Percentiles rank a stretch among this genome's conserved stretches.
Conservation (phyloP, 768 basidiomycete genomes). For the Ramaria sp. region DNA sequence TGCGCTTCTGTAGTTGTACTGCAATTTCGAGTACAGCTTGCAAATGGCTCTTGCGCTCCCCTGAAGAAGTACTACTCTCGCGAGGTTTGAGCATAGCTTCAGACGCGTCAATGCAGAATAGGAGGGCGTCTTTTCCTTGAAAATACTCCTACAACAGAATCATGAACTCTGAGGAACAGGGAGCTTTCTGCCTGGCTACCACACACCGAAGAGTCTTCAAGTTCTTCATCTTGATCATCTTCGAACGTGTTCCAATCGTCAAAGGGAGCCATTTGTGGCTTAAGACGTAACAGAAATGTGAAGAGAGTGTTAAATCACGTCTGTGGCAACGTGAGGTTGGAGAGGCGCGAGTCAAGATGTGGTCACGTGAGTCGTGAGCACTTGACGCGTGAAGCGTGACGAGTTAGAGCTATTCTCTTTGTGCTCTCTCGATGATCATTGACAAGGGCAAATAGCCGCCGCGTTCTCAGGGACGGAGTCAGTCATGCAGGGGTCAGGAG, state of each 20-base stretch:
- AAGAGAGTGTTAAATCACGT: neutral
- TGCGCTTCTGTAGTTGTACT: slow-evolving; percentile 80
- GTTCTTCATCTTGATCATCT: slow-evolving; percentile 75
- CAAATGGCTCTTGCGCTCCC: slow-evolving; percentile 63
- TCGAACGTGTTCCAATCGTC: slow-evolving; percentile 76
- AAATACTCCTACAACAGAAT: slow-evolving; percentile 35
- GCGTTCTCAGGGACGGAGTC: too few species aligned
- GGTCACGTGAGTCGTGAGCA: neutral
- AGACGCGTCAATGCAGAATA: slow-evolving; percentile 96
- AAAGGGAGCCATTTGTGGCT: slow-evolving; percentile 47
- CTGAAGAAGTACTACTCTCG: slow-evolving; percentile 56
- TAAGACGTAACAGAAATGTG: neutral
- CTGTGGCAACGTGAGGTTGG: neutral
- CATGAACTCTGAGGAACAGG: neutral
- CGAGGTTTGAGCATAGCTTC: slow-evolving; percentile 72
- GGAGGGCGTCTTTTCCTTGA: slow-evolving; percentile 73
- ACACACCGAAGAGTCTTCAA: slow-evolving; percentile 57
- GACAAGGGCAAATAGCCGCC: too few species aligned
- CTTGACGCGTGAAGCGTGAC: too few species aligned
- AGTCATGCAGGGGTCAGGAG: too few species aligned
- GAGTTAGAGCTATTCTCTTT: too few species aligned
- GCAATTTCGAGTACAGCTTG: slow-evolving; percentile 74
- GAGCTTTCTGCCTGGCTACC: slow-evolving; percentile 3
- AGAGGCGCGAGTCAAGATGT: neutral
- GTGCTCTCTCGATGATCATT: too few species aligned